A percentile compares a stretch with the other conserved stretches of the same genome.
Conservation (phyloP, 2,329 filamentous ascomycete species). For the Ceratocystis albifundus region DNA sequence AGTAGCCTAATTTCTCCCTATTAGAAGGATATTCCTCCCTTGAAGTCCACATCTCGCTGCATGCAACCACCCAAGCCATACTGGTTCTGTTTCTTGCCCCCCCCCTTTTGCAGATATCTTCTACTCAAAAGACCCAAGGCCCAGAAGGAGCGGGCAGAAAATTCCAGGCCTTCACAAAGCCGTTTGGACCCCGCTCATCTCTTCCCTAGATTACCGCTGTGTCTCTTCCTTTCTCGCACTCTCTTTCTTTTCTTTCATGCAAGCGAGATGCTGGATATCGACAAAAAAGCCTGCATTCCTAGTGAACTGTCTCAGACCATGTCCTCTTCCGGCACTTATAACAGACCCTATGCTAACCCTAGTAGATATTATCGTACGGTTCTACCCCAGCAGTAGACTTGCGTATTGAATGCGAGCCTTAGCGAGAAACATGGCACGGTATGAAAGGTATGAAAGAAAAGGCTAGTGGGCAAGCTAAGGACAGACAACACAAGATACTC, state of each 20-base stretch:
- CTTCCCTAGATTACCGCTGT: neutral
- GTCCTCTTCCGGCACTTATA: slow-evolving; percentile 5
- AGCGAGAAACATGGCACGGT: too few relatives aligned
- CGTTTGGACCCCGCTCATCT: slow-evolving; percentile 1
- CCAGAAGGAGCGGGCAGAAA: neutral
- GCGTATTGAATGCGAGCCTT: too few relatives aligned
- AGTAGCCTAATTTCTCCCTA: neutral
- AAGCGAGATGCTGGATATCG: neutral
- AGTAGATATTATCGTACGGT: neutral
- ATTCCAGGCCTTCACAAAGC: neutral
- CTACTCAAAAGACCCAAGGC: neutral
- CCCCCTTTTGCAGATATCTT: neutral
- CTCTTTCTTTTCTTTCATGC: neutral
- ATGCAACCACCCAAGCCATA: neutral
- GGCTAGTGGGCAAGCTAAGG: too few relatives aligned
- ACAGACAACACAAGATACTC: too few relatives aligned
- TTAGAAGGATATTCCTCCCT: neutral
- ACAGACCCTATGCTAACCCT: neutral
- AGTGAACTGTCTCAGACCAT: neutral
- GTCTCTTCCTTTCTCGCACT: neutral
- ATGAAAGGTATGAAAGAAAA: too few relatives aligned
- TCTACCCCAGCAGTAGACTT: too few relatives aligned
- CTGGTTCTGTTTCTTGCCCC: neutral
- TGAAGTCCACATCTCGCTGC: neutral
- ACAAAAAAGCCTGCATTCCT: neutral